Conservation (phyloP, 345 rosid genomes). For the Populus deltoides region DNA sequence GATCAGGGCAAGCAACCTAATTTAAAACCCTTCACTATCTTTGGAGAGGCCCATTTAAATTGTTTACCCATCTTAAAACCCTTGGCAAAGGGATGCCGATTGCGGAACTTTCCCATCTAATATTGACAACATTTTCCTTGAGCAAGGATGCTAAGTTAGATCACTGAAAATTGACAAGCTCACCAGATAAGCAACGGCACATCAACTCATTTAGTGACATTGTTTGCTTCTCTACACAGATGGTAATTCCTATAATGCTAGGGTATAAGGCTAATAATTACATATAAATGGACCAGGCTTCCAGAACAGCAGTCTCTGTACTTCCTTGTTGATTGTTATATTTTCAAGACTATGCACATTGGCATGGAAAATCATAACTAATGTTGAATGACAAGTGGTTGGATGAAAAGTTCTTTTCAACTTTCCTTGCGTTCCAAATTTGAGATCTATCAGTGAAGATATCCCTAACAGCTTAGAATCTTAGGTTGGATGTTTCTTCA, state of each 20-base stretch:
- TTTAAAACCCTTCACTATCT: not conserved
- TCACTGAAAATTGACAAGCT: not conserved
- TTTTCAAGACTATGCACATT: not conserved
- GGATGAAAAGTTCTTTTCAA: not conserved
- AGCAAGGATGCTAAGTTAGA: not conserved
- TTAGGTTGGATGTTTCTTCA: not conserved
- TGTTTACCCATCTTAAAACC: not conserved
- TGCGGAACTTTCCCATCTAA: not conserved
- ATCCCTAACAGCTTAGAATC: not conserved
- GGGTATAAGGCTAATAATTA: not conserved
- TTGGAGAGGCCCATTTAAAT: not conserved
- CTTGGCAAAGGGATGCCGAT: not conserved
- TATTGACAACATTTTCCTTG: no score
- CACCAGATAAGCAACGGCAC: not conserved
- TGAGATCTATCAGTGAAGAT: not conserved
- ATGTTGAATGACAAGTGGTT: not conserved
- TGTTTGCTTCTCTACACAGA: not conserved
- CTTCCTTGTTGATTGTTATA: not conserved
- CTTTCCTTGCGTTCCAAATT: not conserved
- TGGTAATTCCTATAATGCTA: not conserved
- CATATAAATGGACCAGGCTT: not conserved
- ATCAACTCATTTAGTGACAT: not conserved
- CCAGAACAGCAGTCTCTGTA: not conserved
- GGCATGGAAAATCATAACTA: not conserved
- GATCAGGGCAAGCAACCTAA: constrained; percentile 3